These are phyloP conservation scores for Plantago lanceolata DNA, from an alignment of 305 asterid genomes.

Conservation along the genomic window DNA sequence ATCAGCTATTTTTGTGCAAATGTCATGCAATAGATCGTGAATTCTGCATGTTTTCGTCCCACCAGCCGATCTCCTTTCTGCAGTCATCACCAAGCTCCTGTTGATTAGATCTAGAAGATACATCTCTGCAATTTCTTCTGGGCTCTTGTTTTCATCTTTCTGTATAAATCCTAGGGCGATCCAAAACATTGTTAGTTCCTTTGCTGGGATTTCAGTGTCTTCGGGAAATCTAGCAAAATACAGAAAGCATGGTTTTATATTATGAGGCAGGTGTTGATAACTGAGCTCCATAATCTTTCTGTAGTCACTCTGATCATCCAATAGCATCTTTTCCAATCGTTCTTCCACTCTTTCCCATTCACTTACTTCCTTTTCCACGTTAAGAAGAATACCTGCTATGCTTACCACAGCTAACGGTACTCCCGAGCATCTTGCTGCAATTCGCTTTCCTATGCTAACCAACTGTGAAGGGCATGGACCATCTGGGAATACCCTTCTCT, in stretches of 20 bases:
- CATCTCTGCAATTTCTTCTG: conserved; percentile 7
- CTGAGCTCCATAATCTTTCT: conserved; percentile 28
- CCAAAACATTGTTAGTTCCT: conserved; percentile 22
- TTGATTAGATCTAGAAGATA: conserved; percentile 18
- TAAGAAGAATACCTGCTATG: conserved; percentile 24
- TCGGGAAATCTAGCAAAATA: conserved; percentile 30
- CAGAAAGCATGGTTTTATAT: conserved; percentile 33
- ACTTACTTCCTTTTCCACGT: background rate
- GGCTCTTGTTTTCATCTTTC: background rate
- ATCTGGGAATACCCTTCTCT: conserved; percentile 13
- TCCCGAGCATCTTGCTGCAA: conserved; percentile 22
- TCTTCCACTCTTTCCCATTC: conserved; percentile 25
- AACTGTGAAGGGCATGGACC: conserved; percentile 22
- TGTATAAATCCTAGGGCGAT: conserved; percentile 23
- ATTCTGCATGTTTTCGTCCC: background rate
- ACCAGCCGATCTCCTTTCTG: background rate
- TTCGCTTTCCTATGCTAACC: conserved; percentile 14
- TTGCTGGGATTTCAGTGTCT: conserved; percentile 13
- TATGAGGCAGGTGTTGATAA: conserved; percentile 15
- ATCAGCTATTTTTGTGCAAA: background rate
- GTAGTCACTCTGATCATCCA: background rate
- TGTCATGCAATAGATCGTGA: conserved; percentile 7
- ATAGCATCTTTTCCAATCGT: conserved; percentile 8
- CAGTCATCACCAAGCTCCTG: conserved; percentile 22
- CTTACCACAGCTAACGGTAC: conserved; percentile 25